These are phyloP conservation scores for Aspergillus clavatus DNA, from an alignment of 2,329 filamentous ascomycete species.

Conservation along the genomic window DNA sequence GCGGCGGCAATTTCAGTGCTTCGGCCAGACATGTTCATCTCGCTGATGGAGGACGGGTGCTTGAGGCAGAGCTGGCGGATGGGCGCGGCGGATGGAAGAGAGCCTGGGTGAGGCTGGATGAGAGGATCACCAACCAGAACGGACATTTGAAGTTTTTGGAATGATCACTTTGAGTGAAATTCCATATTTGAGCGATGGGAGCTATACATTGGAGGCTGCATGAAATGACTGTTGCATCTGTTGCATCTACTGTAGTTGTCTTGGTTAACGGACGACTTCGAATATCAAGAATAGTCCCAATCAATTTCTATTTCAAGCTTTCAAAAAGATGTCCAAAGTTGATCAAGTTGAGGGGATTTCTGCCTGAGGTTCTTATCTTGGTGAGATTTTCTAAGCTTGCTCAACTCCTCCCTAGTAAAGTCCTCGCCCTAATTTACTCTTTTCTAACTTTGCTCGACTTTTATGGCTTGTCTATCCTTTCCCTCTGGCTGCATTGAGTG, in stretches of 20 bases:
- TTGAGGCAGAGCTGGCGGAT: slow-evolving; percentile 35
- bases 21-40: slow-evolving; percentile 29
- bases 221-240: not conserved
- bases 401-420: not conserved
- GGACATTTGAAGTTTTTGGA: slow-evolving; percentile 30
- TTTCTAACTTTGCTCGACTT: slow-evolving; percentile 6
- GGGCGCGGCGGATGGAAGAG: slow-evolving; percentile 30
- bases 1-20: slow-evolving; percentile 35
- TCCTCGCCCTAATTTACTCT: not conserved
- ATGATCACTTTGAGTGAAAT: not conserved
- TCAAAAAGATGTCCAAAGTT: no score
- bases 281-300: no score
- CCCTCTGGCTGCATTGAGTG: not conserved
- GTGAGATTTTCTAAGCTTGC: no score
- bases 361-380: no score
- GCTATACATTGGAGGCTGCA: not conserved
- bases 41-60: slow-evolving; percentile 26
- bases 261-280: no score
- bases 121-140: slow-evolving; percentile 37
- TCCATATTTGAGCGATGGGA: not conserved
- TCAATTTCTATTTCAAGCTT: no score
- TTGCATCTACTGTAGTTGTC: no score
- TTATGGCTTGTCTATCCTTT: no score
- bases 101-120: slow-evolving; percentile 32
- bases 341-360: no score